Evolutionary conservation across 108 stramenopile genomes (phyloP).

Genomic region (Tribonema minus): DNA sequence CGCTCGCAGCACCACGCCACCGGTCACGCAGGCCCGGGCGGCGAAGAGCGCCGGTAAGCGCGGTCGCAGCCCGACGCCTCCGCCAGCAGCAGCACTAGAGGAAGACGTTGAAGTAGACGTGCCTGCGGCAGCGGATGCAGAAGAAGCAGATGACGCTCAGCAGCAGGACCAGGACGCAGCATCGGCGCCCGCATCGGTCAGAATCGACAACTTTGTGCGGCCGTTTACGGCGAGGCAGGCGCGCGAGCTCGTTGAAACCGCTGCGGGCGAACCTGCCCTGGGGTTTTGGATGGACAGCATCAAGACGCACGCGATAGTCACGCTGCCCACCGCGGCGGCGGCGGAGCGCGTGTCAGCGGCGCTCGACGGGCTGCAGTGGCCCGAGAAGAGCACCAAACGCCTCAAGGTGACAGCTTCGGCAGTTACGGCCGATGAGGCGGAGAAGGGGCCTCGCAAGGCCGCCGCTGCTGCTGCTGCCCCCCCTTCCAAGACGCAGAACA

Average conservation of each 20-base stretch:
- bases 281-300: slow-evolving; percentile 45
- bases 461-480: no score
- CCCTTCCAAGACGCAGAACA: no score
- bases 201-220: slow-evolving; percentile 35
- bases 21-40: no score
- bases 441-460: no score
- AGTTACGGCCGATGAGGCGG: slow-evolving; percentile 27
- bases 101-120: no score
- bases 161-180: no score
- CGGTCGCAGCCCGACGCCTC: no score
- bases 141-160: no score
- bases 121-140: no score
- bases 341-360: slow-evolving; percentile 22
- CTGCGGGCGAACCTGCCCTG: slow-evolving; percentile 1
- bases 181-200: slow-evolving; percentile 2
- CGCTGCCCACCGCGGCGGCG: slow-evolving; percentile 10
- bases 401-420: slow-evolving; percentile 6
- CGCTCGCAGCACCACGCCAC: no score
- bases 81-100: no score
- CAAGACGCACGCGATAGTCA: slow-evolving; percentile 32
- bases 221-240: slow-evolving; percentile 29
- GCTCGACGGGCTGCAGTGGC: slow-evolving; percentile 34
- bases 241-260: slow-evolving; percentile 17
- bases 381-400: slow-evolving; percentile 17
- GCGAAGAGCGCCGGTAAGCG: no score